Percentiles rank a stretch among this genome's conserved stretches.
Conservation (phyloP, 148 eudicot genomes). For the Chenopodium formosanum region DNA sequence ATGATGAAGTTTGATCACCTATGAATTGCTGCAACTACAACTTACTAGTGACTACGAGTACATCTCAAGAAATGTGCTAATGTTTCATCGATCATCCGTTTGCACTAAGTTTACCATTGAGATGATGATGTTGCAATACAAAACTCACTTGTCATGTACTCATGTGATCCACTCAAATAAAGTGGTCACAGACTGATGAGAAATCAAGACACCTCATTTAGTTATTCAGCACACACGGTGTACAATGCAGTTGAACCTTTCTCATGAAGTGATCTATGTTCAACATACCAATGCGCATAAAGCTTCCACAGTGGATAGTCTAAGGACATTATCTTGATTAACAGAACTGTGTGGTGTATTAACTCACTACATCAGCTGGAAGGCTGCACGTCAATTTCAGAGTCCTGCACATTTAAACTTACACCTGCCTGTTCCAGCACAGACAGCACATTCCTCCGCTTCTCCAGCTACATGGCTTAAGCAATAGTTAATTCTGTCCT, state of each 20-base stretch:
- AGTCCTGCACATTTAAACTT: conserved; percentile 39
- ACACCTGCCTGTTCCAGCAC: conserved; percentile 88
- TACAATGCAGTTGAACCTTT: background rate
- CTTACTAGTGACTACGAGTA: too few relatives aligned
- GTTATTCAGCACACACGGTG: background rate
- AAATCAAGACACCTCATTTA: background rate
- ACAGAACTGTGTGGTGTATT: background rate
- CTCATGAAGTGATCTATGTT: background rate
- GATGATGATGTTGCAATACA: background rate
- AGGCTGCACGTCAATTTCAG: background rate
- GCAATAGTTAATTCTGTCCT: conserved; percentile 82
- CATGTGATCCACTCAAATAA: background rate
- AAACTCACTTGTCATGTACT: background rate
- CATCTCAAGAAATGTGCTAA: background rate
- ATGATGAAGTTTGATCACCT: background rate
- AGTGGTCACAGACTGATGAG: background rate
- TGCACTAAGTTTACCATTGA: background rate
- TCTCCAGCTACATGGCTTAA: conserved; percentile 77
- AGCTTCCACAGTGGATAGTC: background rate
- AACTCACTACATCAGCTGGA: background rate
- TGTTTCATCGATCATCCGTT: background rate
- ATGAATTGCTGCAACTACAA: background rate
- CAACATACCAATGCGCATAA: background rate
- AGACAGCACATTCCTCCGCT: conserved; percentile 72
- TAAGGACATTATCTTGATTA: background rate